phyloP scores from a whole-genome alignment of 2,329 filamentous ascomycete genomes.

The Biscogniauxia sp. region DNA sequence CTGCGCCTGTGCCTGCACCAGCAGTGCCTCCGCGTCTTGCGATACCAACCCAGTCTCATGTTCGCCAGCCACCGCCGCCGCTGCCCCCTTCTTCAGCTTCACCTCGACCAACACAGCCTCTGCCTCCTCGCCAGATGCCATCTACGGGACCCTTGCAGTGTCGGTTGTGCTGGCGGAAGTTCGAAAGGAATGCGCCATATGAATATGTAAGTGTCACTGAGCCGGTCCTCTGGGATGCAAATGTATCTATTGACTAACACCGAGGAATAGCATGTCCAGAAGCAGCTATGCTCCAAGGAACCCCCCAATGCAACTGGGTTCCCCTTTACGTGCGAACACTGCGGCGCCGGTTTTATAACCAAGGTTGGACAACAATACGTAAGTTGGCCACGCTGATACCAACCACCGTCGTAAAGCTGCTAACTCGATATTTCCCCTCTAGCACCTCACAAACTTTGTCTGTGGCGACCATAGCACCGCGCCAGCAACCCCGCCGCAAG shows the following conservation, averaged over 20 bases:
- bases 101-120: conserved; percentile 1
- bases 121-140: background rate
- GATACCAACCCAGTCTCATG: background rate
- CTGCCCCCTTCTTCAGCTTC: conserved; percentile 1
- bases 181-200: conserved; percentile 23
- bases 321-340: conserved; percentile 43
- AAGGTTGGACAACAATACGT: conserved; percentile 42
- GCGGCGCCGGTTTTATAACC: conserved; percentile 45
- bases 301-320: conserved; percentile 26
- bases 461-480: conserved; percentile 42
- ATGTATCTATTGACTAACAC: background rate
- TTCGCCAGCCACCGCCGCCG: background rate
- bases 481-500: conserved; percentile 19
- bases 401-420: background rate
- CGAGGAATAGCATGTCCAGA: conserved; percentile 34
- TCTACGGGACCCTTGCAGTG: conserved; percentile 24
- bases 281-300: conserved; percentile 33
- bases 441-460: conserved; percentile 42
- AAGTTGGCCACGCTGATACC: conserved; percentile 14
- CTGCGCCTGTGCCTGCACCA: conserved; percentile 9
- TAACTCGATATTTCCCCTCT: conserved; percentile 8
- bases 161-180: conserved; percentile 30
- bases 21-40: background rate
- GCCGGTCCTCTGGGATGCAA: background rate
- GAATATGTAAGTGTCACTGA: conserved; percentile 29